phyloP scores from a whole-genome alignment of 2,329 filamentous ascomycete species.

The Pestalotiopsis sp. region DNA sequence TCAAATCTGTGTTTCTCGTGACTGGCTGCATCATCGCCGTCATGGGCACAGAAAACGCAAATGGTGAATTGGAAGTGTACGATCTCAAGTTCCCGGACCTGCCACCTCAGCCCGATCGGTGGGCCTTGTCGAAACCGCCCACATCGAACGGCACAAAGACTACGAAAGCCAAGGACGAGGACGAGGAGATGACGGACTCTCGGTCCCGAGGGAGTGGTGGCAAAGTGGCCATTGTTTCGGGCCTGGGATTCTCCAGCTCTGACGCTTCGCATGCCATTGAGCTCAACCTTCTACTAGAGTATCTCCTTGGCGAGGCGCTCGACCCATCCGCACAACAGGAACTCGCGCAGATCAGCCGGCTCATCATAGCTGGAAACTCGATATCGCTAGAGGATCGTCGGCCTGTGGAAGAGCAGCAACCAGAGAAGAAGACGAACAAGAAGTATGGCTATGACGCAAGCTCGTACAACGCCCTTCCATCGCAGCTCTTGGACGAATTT shows the following conservation, averaged over 20 bases:
- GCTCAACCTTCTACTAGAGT: conserved; percentile 81
- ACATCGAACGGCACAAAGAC: conserved; percentile 29
- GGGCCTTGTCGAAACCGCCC: conserved; percentile 65
- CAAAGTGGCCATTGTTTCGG: conserved; percentile 84
- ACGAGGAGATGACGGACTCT: conserved; percentile 61
- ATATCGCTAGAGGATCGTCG: conserved; percentile 51
- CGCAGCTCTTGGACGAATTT: conserved; percentile 81
- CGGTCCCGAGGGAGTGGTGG: conserved; percentile 38
- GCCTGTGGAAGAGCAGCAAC: conserved; percentile 38
- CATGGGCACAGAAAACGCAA: conserved; percentile 88
- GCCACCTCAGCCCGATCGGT: conserved; percentile 78
- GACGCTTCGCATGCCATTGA: conserved; percentile 73
- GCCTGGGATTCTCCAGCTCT: conserved; percentile 78
- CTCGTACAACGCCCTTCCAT: conserved; percentile 84
- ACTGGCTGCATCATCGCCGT: conserved; percentile 95
- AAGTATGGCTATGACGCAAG: conserved; percentile 95
- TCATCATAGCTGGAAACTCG: conserved; percentile 92
- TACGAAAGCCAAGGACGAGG: conserved; percentile 41
- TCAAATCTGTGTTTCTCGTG: conserved; percentile 74
- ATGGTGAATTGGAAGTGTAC: conserved; percentile 90
- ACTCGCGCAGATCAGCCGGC: conserved; percentile 72
- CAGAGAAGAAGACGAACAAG: conserved; percentile 59
- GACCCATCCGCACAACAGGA: conserved; percentile 61
- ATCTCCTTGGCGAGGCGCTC: conserved; percentile 80
- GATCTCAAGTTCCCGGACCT: conserved; percentile 89